Percentiles rank a stretch among this genome's conserved stretches.
Evolutionary conservation across 1,139 yeast genomes (phyloP).

Genomic region (Tardiomyces digboiensis): DNA sequence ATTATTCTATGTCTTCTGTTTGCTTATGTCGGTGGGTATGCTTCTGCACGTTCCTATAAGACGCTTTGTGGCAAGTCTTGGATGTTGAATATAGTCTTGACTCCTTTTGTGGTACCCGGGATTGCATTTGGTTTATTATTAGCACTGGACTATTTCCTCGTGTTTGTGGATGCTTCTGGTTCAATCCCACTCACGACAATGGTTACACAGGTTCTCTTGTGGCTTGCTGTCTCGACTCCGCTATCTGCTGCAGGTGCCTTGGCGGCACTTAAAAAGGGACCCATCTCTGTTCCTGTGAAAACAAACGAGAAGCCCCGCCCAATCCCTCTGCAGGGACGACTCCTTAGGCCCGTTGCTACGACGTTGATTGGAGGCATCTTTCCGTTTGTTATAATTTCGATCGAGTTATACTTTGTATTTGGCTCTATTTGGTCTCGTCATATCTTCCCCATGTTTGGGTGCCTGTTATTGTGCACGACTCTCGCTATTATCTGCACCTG

Average conservation of each 20-base stretch:
- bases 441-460: slow-evolving; percentile 96
- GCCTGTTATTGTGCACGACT: slow-evolving; percentile 77
- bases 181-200: slow-evolving; percentile 93
- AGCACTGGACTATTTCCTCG: slow-evolving; percentile 71
- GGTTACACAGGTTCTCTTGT: slow-evolving; percentile 67
- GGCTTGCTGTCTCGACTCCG: slow-evolving; percentile 86
- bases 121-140: slow-evolving; percentile 52
- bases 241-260: slow-evolving; percentile 74
- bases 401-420: slow-evolving; percentile 83
- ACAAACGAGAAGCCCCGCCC: slow-evolving; percentile 92
- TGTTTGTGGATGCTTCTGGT: slow-evolving; percentile 77
- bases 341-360: slow-evolving; percentile 57
- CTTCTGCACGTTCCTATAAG: slow-evolving; percentile 79
- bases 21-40: slow-evolving; percentile 75
- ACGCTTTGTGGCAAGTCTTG: slow-evolving; percentile 89
- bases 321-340: slow-evolving; percentile 87
- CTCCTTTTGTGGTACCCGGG: slow-evolving; percentile 85
- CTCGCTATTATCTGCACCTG: slow-evolving; percentile 77
- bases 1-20: slow-evolving; percentile 72
- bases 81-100: slow-evolving; percentile 74
- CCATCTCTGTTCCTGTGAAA: slow-evolving; percentile 63
- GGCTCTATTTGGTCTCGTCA: slow-evolving; percentile 92
- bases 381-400: slow-evolving; percentile 93
- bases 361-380: slow-evolving; percentile 77
- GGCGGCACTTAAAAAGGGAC: slow-evolving; percentile 57